Evolutionary conservation across 176 grass and related monocot genomes (phyloP), one percentile per base, ranked within the genome.

Genomic region (Zea mays): DNA sequence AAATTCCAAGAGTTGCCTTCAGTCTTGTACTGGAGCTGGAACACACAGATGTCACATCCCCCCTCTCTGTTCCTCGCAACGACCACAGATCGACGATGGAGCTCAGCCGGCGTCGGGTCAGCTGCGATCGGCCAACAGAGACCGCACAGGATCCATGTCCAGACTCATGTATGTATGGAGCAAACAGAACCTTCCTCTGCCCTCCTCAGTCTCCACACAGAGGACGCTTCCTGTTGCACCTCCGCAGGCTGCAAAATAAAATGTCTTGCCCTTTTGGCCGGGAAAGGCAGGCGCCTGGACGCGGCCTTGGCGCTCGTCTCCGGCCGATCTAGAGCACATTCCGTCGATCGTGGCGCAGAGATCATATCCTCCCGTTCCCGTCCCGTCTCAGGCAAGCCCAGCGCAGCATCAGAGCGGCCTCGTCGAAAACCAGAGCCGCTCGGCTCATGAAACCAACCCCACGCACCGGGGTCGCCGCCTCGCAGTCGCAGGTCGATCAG

Each of bases 321-420:
- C 42, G 79, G 2, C 67, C 74, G 80, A 67, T 65, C 73, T 36
- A 38, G 19, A 9, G 0, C 68, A 12, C 78, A 81, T 81, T 62
- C 15, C 21, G 6, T 8, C 73, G 12, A 35, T 8, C 73, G 12
- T 41, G 17, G n/a, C 8, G 0, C 58, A 15, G 40, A 49, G 6
- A 11, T 1, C 13, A 59, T 50, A 62, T n/a, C n/a, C n/a, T n/a
- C n/a, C n/a, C n/a, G n/a, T 15, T 52, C 50, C 6, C 62, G 35
- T 9, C 17, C n/a, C 51, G 35, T 65, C 15, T 4, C 35, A 5
- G 14, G 54, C 72, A 3, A 64, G 14, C 46, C 39, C 3, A 39
- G 38, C 38, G 38, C 59, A 27, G 4, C 51, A 10, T 4, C 65
- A 19, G 54, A 80, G 48, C 63, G 38, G 6, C 15, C 49, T n/a